Evolutionary conservation across 2,329 filamentous ascomycete species (phyloP).

Genomic region (Colletotrichum tanaceti): DNA sequence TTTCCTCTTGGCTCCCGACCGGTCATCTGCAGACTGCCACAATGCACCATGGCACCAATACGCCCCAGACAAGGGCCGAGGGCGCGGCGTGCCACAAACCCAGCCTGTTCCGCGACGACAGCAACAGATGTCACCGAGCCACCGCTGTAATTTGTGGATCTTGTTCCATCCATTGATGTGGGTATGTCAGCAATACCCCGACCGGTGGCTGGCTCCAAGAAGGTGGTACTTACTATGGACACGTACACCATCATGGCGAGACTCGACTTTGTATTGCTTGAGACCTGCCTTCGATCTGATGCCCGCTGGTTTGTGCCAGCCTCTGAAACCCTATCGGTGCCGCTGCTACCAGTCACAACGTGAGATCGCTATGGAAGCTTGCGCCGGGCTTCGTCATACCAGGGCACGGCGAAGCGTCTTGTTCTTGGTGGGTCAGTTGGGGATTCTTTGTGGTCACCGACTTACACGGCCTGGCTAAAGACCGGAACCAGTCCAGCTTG

Average conservation of each 20-base stretch:
- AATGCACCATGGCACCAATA: conserved; percentile 37
- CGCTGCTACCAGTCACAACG: conserved; percentile 3
- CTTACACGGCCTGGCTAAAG: conserved; percentile 29
- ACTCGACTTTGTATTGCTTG: conserved; percentile 4
- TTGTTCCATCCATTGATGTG: conserved; percentile 14
- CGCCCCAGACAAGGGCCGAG: conserved; percentile 34
- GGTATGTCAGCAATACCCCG: conserved; percentile 32
- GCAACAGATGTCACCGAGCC: conserved; percentile 25
- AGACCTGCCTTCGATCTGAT: conserved; percentile 2
- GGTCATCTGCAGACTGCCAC: conserved; percentile 38
- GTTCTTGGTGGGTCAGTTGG: background rate
- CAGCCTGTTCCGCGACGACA: background rate
- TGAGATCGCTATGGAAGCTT: conserved; percentile 20
- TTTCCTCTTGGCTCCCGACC: conserved; percentile 17
- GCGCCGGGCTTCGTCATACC: conserved; percentile 24
- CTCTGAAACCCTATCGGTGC: background rate
- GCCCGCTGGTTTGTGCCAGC: conserved; percentile 6
- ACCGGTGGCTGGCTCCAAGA: background rate
- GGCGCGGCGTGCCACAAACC: conserved; percentile 13
- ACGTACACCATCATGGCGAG: conserved; percentile 1
- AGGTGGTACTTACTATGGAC: background rate
- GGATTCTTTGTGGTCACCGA: conserved; percentile 17
- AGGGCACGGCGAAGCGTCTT: conserved; percentile 21
- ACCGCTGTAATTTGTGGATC: conserved; percentile 20
- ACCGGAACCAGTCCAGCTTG: conserved; percentile 25